A percentile compares a stretch with the other conserved stretches of the same genome.
These are phyloP conservation scores for Wickerhamiella siamensis DNA, from an alignment of 805 yeast genomes.

Conservation along the genomic window DNA sequence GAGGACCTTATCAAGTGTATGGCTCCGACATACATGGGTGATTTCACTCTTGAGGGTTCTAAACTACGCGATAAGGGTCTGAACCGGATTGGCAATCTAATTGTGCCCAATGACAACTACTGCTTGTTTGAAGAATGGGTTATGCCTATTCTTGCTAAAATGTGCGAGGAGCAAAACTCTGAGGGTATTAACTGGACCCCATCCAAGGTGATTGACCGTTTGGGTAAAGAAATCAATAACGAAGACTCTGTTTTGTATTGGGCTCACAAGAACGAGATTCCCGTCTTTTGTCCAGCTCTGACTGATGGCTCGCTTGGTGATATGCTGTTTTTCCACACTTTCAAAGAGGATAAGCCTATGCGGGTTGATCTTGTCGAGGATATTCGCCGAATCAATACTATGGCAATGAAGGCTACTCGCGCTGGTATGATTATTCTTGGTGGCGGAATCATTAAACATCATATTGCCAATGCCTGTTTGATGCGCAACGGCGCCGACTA, in stretches of 20 bases:
- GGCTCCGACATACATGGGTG: constrained; percentile 94
- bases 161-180: constrained; percentile 61
- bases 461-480: constrained; percentile 91
- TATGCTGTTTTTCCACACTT: constrained; percentile 97
- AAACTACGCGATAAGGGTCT: constrained; percentile 83
- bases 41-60: constrained; percentile 68
- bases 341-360: constrained; percentile 78
- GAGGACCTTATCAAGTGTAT: constrained; percentile 93
- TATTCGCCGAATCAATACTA: constrained; percentile 76
- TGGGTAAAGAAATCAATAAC: constrained; percentile 90
- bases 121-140: constrained; percentile 98
- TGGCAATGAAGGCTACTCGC: constrained; percentile 85
- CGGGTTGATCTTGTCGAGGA: constrained; percentile 89
- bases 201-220: constrained; percentile 74
- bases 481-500: constrained; percentile 99
- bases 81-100: constrained; percentile 92
- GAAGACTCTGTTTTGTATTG: constrained; percentile 89
- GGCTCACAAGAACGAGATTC: constrained; percentile 95
- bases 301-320: constrained; percentile 99
- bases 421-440: constrained; percentile 97
- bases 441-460: constrained; percentile 94
- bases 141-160: constrained; percentile 76
- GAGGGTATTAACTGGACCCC: constrained; percentile 79
- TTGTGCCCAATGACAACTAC: constrained; percentile 96
- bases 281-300: constrained; percentile 91